Percentiles rank a stretch among this genome's conserved stretches.
These are phyloP conservation scores for Allodekkera sacchari DNA, from an alignment of 805 yeast species.

Conservation along the genomic window DNA sequence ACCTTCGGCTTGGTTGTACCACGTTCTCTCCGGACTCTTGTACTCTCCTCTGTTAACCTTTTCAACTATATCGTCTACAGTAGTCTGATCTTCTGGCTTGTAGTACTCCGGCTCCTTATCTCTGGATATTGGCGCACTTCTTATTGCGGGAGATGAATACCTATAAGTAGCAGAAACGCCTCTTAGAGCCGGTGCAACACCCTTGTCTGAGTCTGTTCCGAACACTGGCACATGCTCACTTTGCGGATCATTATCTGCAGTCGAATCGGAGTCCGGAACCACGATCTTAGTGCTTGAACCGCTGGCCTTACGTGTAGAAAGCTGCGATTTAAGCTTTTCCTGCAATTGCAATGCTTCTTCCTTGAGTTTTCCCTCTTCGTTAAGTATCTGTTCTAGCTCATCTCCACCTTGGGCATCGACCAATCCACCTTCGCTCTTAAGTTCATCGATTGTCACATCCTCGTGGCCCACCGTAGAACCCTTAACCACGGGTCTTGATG, in stretches of 20 bases:
- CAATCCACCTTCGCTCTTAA: constrained; percentile 41
- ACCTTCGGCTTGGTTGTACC: constrained; percentile 8
- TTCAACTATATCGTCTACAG: constrained; percentile 25
- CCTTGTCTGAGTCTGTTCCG: too few species aligned
- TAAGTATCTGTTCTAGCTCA: constrained; percentile 43
- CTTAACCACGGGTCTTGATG: constrained; percentile 36
- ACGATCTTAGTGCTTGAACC: constrained; percentile 39
- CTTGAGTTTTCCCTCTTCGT: constrained; percentile 45
- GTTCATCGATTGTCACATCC: constrained; percentile 24
- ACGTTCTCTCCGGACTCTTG: constrained; percentile 3
- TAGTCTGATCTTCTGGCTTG: constrained; percentile 17
- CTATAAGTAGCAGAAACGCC: neutral
- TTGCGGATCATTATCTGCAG: constrained; percentile 1
- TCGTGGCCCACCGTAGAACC: constrained; percentile 25
- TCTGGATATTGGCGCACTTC: neutral
- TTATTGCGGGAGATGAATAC: constrained; percentile 1
- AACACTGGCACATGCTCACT: constrained; percentile 2
- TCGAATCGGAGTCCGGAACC: constrained; percentile 14
- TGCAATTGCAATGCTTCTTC: constrained; percentile 32
- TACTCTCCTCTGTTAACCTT: constrained; percentile 24
- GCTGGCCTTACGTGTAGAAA: constrained; percentile 48
- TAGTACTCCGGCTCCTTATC: constrained; percentile 1
- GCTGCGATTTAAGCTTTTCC: constrained; percentile 12
- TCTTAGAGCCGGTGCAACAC: constrained; percentile 2
- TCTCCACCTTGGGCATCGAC: constrained; percentile 52